phyloP scores from a whole-genome alignment of 2,329 filamentous ascomycete genomes.

The Davidsoniella neocaledoniae region DNA sequence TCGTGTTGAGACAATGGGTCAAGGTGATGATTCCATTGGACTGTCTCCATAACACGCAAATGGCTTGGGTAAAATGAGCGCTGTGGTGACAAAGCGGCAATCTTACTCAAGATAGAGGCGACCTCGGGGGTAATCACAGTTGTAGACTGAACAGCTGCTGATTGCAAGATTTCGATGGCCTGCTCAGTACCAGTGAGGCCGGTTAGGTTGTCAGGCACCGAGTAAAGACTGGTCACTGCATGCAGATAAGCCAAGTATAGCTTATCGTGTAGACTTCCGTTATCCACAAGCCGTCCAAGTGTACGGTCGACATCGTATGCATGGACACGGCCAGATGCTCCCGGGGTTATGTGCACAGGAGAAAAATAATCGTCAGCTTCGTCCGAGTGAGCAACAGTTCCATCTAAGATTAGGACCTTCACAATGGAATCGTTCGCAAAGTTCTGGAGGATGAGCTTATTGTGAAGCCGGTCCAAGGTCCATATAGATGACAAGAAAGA shows the following conservation, averaged over 20 bases:
- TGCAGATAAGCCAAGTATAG: constrained; percentile 36
- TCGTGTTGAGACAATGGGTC: constrained; percentile 29
- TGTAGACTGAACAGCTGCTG: constrained; percentile 32
- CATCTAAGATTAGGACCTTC: constrained; percentile 20
- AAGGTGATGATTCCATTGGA: constrained; percentile 25
- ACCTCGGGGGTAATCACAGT: constrained; percentile 22
- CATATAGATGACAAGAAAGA: constrained; percentile 29
- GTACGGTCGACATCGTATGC: constrained; percentile 30
- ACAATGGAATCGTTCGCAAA: constrained; percentile 16
- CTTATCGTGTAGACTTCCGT: constrained; percentile 32
- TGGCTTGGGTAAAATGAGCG: constrained; percentile 28
- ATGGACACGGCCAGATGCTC: constrained; percentile 18
- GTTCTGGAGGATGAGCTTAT: constrained; percentile 28
- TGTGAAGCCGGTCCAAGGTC: constrained; percentile 31
- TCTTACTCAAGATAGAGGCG: constrained; percentile 19
- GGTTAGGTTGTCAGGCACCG: constrained; percentile 32
- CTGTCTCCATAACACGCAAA: constrained; percentile 27
- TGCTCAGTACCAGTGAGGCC: constrained; percentile 36
- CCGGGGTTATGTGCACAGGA: background rate
- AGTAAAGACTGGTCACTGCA: constrained; percentile 32
- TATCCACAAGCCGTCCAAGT: constrained; percentile 33
- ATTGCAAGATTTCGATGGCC: constrained; percentile 30
- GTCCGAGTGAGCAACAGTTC: background rate
- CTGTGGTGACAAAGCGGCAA: constrained; percentile 26
- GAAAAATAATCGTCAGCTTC: background rate